Conservation (phyloP, 2,329 filamentous ascomycete species). For the Chalaropsis ovoidea region DNA sequence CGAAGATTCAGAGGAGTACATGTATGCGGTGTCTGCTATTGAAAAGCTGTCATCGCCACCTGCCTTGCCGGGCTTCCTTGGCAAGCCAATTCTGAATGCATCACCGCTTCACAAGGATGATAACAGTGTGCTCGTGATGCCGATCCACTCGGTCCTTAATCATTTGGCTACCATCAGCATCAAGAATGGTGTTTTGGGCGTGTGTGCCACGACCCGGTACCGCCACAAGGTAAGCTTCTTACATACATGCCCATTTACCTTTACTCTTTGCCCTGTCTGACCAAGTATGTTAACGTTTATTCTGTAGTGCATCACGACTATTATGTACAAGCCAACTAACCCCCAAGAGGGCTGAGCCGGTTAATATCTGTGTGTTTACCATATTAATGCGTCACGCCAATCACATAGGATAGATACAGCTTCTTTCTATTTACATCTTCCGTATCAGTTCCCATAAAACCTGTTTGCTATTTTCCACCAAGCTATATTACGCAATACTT, state of each 20-base stretch:
- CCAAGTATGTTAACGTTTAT: not conserved
- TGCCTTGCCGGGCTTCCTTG: slow-evolving; percentile 76
- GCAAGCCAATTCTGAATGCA: slow-evolving; percentile 89
- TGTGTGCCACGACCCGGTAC: slow-evolving; percentile 94
- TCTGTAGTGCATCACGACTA: slow-evolving; percentile 82
- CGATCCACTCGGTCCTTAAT: slow-evolving; percentile 93
- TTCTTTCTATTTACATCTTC: no score
- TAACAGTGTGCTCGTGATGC: slow-evolving; percentile 91
- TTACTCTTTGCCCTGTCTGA: not conserved
- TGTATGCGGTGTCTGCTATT: slow-evolving; percentile 63
- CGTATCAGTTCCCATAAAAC: not conserved
- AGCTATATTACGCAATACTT: not conserved
- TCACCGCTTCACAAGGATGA: slow-evolving; percentile 92
- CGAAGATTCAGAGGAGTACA: slow-evolving; percentile 65
- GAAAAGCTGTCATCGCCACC: slow-evolving; percentile 76
- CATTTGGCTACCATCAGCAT: slow-evolving; percentile 96
- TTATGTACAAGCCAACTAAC: slow-evolving; percentile 84
- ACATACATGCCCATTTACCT: not conserved
- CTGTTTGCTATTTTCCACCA: not conserved
- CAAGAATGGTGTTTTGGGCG: slow-evolving; percentile 88
- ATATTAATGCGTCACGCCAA: no score
- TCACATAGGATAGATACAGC: no score
- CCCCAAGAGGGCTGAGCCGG: slow-evolving; percentile 20
- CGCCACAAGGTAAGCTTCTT: slow-evolving; percentile 65
- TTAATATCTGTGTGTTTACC: not conserved